Base-by-base conservation (phyloP, 2,329 filamentous ascomycete genomes). In the Grosmannia penicillata region DNA sequence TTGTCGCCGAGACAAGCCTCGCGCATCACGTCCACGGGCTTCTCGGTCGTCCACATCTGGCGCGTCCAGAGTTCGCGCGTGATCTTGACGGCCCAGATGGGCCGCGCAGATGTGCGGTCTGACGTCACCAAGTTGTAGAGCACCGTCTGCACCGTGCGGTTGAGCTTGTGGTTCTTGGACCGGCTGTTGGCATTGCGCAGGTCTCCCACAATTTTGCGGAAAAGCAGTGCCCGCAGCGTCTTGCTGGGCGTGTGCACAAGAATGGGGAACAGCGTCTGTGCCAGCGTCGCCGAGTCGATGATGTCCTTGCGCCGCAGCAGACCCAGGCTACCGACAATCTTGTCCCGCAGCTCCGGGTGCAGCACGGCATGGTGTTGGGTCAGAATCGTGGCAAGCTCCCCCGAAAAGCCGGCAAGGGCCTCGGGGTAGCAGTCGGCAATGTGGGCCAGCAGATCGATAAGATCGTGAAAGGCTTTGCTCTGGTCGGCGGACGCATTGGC, bases 11-110 rank as follows among this genome's bases (percentile, higher is more conserved):
- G 62, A 39, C 80, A 78, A 0, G 89, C 86, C 59, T 94, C 82
- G 60, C 93, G 93, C 87, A 98, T 96, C 47, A 96, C 83, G 52
- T 94, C 86, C n/a, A 96, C 91, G 0, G 89, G 78, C 56, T 87
- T 43, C 13, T 86, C 75, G 51, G 98, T 91, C 9, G 82, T 85
- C 91, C 91, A 98, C 46, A 96, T 78, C 50, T 95, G 87, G 33
- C 89, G 74, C 60, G 87, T 93, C 91, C 91, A 98, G 53, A 98
- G 66, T 62, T 98, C 91, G 45, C 89, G 73, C 4, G 87, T 93
- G 46, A 98, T 72, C 59, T 95, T 95, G 44, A 95, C 85, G 4
- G 91, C 86, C 91, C 91, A 98, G 36, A 98, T 69, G 4, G 82
- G 85, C 52, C 93, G 91, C 1, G 83, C 70, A 1, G 86, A 93